Evolutionary conservation across 2,329 filamentous ascomycete species (phyloP), one percentile per base, ranked within the genome.

Genomic region (Sporothrix euskadiensis): DNA sequence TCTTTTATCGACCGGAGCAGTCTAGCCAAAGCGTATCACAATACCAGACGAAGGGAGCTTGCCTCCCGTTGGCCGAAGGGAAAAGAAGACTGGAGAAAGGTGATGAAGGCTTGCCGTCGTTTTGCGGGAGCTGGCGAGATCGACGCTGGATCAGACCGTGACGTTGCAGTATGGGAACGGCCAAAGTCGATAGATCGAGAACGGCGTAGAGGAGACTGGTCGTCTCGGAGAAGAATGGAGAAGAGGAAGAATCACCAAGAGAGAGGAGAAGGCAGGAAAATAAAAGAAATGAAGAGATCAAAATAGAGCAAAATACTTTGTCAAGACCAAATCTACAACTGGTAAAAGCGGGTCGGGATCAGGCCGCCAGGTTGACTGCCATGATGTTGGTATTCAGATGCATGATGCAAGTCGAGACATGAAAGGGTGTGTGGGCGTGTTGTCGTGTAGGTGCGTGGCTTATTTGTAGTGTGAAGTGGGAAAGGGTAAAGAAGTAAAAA

Each of bases 91-190:
- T 57, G 35, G 35, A 22, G 52, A 49, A 39, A 71, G 41, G 10
- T 19, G 49, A 63, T 30, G 66, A 26, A 65, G 10, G 59, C 57
- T 68, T 69, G 52, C 44, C 30, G 54, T 63, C 19, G 57, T 19
- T 52, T 65, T 47, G 41, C 69, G 61, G 73, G 72, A 73, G 63
- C 41, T 68, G 61, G 63, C 61, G 63, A 72, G 73, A 74, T 72
- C 69, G 73, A 69, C 57, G 54, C 44, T 54, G 69, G 56, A 72
- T 61, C 65, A 63, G 44, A 69, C 73, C 56, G 41, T 63, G 52
- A 70, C 63, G 73, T 72, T 70, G 56, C 63, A 74, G 10, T 39
- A 54, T n/a, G 30, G 41, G 32, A 41, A 22, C 22, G 52, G 16
- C 30, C 41, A 73, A 59, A 41, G 22, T 47, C 22, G 61, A 65